phyloP scores from a whole-genome alignment of 805 yeast genomes.

The Clavispora phyllophila region DNA sequence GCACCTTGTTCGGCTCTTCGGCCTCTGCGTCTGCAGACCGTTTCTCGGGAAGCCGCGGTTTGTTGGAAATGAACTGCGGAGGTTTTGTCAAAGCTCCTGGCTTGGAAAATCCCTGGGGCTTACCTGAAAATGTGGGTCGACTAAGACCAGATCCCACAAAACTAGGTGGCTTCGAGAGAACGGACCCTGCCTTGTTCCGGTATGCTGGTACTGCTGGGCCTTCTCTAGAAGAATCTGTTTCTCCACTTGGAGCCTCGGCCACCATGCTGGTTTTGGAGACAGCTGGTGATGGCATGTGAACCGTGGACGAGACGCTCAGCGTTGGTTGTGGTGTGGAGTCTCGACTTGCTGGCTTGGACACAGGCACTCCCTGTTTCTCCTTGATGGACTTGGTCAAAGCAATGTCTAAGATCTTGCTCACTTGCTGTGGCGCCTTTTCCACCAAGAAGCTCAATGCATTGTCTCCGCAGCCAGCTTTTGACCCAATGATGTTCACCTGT shows the following conservation, averaged over 20 bases:
- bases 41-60: slow-evolving; percentile 17
- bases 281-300: not conserved
- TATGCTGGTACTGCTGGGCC: not conserved
- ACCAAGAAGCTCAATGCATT: slow-evolving; percentile 74
- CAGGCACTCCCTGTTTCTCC: slow-evolving; percentile 28
- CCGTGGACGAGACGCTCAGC: not conserved
- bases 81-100: slow-evolving; percentile 30
- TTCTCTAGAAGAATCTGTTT: not conserved
- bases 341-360: slow-evolving; percentile 14
- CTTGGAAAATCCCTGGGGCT: slow-evolving; percentile 25
- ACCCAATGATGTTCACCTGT: slow-evolving; percentile 83
- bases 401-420: slow-evolving; percentile 71
- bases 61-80: slow-evolving; percentile 34
- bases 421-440: slow-evolving; percentile 76
- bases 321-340: slow-evolving; percentile 12
- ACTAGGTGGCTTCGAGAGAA: slow-evolving; percentile 23
- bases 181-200: slow-evolving; percentile 3
- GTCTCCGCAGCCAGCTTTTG: slow-evolving; percentile 74
- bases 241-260: not conserved
- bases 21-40: slow-evolving; percentile 6
- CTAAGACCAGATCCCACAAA: slow-evolving; percentile 18
- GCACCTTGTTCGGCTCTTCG: slow-evolving; percentile 5
- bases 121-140: slow-evolving; percentile 22
- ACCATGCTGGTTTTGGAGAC: not conserved
- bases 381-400: slow-evolving; percentile 75